Base-by-base conservation (phyloP, 768 basidiomycete genomes). In the Kwoniella mangroviensis region DNA sequence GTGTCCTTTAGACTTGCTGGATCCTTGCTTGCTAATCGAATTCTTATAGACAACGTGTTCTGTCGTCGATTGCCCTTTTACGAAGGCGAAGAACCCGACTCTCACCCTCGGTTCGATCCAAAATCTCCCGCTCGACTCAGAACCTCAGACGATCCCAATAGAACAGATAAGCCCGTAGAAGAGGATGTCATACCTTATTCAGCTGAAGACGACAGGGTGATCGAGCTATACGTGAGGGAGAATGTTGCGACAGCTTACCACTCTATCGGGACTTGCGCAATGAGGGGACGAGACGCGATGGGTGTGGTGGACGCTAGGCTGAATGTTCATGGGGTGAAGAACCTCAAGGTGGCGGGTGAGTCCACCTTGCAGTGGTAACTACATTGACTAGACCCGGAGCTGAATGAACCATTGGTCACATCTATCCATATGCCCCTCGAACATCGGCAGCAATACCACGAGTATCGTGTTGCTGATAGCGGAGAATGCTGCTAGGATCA, bases 181-280 rank as follows among this genome's bases (percentile, higher is more conserved):
- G 65, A 54, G 4, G 51, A 67, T 15, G 60, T 34, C 6, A 45
- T 75, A 58, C 26, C 61, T 1, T 77, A 77, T 60, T 61, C 72
- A 5, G 45, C 15, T 3, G 76, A 73, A 56, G 76, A 77, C 51
- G 68, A 77, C 45, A 60, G 61, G 34, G 74, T 63, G 17, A 72
- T 77, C 21, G 72, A 73, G 54, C 26, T 59, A 11, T 77, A 73
- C 68, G 51, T 77, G 2, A 43, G 62, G 43, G 52, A 67, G 40
- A 73, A 45, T 12, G 69, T 75, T 22, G 57, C 57, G 1, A 74
- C 73, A 22, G 70, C 76, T 26, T 75, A 66, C 53, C 74, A 77
- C 41, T 70, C 67, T 3, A 71, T 72, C 55, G 66, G 70, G 22
- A 68, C 60, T 13, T 70, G 67, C 34, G 49, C 68, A 19, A 68